phyloP scores from a whole-genome alignment of 345 rosid species.

The Syzygium aqueum region DNA sequence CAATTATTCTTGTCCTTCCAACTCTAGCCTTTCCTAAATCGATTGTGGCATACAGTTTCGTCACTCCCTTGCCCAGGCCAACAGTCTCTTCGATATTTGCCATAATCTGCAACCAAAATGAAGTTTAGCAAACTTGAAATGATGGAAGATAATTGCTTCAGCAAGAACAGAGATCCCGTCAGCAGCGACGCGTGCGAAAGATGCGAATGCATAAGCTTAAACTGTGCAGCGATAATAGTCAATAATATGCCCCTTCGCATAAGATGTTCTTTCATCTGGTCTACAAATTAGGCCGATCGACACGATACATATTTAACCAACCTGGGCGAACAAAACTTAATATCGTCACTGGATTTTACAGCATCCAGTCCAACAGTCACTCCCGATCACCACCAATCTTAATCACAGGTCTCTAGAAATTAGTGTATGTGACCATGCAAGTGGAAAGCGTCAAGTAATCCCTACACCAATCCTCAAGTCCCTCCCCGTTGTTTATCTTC shows the following conservation, averaged over 20 bases:
- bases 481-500: not conserved
- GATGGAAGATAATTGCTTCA: not conserved
- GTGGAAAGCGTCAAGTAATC: not conserved
- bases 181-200: not conserved
- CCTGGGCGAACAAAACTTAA: not conserved
- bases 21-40: constrained; percentile 92
- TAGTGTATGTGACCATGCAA: not conserved
- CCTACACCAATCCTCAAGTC: not conserved
- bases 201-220: not conserved
- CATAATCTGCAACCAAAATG: constrained; percentile 36
- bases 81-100: constrained; percentile 69
- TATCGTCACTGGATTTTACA: not conserved
- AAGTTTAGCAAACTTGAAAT: not conserved
- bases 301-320: not conserved
- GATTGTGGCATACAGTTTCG: constrained; percentile 70
- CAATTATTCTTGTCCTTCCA: constrained; percentile 73
- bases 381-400: not conserved
- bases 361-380: not conserved
- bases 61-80: constrained; percentile 75
- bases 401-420: not conserved
- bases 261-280: not conserved
- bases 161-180: not conserved
- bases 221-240: not conserved
- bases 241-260: not conserved
- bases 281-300: not conserved